These are phyloP conservation scores for Aquilaria agallochum DNA, from an alignment of 441 rosid genomes.

Conservation along the genomic window DNA sequence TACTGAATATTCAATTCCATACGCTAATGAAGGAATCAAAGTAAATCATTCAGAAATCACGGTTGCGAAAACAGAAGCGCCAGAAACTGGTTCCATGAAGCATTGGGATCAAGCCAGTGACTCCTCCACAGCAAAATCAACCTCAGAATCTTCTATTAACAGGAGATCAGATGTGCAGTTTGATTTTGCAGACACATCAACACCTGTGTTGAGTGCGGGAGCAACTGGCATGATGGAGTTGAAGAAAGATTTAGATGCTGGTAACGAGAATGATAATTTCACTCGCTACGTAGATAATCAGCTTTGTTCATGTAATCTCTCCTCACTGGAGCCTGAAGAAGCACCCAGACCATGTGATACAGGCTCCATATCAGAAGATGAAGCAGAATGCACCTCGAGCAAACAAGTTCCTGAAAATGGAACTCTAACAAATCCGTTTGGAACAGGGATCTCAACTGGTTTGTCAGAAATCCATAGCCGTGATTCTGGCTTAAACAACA, in stretches of 20 bases:
- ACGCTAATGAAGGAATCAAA: slow-evolving; percentile 1
- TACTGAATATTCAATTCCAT: slow-evolving; percentile 11
- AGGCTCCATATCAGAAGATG: slow-evolving; percentile 17
- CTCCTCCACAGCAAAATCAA: slow-evolving; percentile 9
- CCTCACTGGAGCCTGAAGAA: slow-evolving; percentile 8
- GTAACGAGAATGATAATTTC: slow-evolving; percentile 5
- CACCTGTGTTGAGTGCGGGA: slow-evolving; percentile 8
- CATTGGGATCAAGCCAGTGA: slow-evolving; percentile 13
- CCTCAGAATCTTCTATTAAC: slow-evolving; percentile 7
- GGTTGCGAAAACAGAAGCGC: slow-evolving; percentile 10
- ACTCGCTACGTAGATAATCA: slow-evolving; percentile 10
- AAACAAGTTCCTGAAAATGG: slow-evolving; percentile 14
- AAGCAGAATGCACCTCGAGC: slow-evolving; percentile 7
- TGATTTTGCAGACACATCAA: background rate
- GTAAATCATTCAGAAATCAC: slow-evolving; percentile 13
- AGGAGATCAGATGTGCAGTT: slow-evolving; percentile 16
- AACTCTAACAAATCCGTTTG: slow-evolving; percentile 4
- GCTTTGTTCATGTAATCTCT: slow-evolving; percentile 2
- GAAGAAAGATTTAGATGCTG: slow-evolving; percentile 19
- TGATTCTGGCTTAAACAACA: slow-evolving; percentile 14
- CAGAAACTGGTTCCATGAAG: slow-evolving; percentile 17
- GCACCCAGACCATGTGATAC: slow-evolving; percentile 3
- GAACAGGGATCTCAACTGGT: slow-evolving; percentile 13
- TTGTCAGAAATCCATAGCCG: slow-evolving; percentile 14
- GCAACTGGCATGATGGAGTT: slow-evolving; percentile 11